A percentile compares a stretch with the other conserved stretches of the same genome.
Evolutionary conservation across 2,329 filamentous ascomycete species (phyloP).

Genomic region (Atkinsonella texensis): DNA sequence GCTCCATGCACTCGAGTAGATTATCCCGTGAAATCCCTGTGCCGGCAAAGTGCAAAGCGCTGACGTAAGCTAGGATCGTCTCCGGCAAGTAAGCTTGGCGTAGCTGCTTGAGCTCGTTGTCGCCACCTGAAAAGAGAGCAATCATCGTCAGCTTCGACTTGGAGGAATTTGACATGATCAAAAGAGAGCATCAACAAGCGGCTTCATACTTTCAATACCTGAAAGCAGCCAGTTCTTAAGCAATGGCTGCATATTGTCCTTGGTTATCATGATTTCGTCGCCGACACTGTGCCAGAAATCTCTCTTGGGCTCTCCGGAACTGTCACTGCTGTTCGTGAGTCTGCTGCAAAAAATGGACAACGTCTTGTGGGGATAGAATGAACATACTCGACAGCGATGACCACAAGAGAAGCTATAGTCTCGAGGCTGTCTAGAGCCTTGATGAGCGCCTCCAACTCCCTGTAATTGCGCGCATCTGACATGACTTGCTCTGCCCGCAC

Average conservation of each 20-base stretch:
- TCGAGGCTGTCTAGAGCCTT: constrained; percentile 56
- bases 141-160: background rate
- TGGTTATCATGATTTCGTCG: constrained; percentile 40
- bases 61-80: constrained; percentile 71
- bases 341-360: no score
- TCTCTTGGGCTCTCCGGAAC: constrained; percentile 25
- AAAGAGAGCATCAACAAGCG: background rate
- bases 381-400: constrained; percentile 40
- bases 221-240: constrained; percentile 51
- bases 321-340: constrained; percentile 5
- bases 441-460: constrained; percentile 57
- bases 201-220: constrained; percentile 40
- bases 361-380: no score
- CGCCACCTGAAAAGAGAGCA: constrained; percentile 26
- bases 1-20: constrained; percentile 75
- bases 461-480: constrained; percentile 48
- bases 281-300: constrained; percentile 44
- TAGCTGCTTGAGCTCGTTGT: constrained; percentile 49
- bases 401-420: constrained; percentile 46
- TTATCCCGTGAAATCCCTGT: constrained; percentile 62
- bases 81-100: constrained; percentile 76
- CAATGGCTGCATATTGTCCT: constrained; percentile 47
- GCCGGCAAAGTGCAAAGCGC: constrained; percentile 67
- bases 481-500: constrained; percentile 31
- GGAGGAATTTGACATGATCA: background rate